A percentile compares a stretch with the other conserved stretches of the same genome.
These are phyloP conservation scores for Croton setiger DNA, from an alignment of 441 rosid genomes.

Conservation along the genomic window DNA sequence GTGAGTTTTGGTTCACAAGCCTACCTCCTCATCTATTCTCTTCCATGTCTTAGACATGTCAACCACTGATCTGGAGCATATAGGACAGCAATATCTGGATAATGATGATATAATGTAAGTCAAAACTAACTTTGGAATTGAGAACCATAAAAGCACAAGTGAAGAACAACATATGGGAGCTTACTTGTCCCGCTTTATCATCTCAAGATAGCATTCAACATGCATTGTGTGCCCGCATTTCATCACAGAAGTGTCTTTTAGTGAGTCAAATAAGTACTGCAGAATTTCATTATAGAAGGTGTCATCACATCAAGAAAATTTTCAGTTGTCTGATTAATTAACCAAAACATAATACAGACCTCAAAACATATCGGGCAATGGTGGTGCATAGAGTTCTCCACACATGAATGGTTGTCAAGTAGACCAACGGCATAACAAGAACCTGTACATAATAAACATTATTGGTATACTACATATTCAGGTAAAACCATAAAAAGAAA, in stretches of 20 bases:
- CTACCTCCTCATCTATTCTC: conserved; percentile 87
- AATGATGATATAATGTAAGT: conserved; percentile 9
- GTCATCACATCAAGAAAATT: conserved; percentile 2
- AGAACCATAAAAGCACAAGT: background rate
- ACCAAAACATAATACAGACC: conserved; percentile 40
- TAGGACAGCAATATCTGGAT: conserved; percentile 87
- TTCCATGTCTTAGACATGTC: conserved; percentile 89
- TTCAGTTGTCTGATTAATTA: background rate
- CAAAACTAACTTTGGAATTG: conserved; percentile 5
- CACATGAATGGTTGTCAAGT: conserved; percentile 73
- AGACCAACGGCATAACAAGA: conserved; percentile 70
- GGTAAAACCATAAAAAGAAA: too few relatives aligned
- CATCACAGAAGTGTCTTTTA: conserved; percentile 90
- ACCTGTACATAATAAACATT: conserved; percentile 36
- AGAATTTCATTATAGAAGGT: conserved; percentile 18
- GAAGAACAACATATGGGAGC: conserved; percentile 13
- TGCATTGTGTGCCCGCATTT: conserved; percentile 99
- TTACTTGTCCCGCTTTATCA: conserved; percentile 87
- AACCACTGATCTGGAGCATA: conserved; percentile 83
- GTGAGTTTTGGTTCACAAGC: conserved; percentile 13
- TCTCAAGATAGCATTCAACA: conserved; percentile 66
- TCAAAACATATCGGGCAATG: conserved; percentile 96
- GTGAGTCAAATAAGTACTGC: conserved; percentile 90
- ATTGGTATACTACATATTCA: background rate
- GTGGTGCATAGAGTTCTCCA: conserved; percentile 95